phyloP scores from a whole-genome alignment of 805 yeast species.

The Tetrapisispora iriomotensis region DNA sequence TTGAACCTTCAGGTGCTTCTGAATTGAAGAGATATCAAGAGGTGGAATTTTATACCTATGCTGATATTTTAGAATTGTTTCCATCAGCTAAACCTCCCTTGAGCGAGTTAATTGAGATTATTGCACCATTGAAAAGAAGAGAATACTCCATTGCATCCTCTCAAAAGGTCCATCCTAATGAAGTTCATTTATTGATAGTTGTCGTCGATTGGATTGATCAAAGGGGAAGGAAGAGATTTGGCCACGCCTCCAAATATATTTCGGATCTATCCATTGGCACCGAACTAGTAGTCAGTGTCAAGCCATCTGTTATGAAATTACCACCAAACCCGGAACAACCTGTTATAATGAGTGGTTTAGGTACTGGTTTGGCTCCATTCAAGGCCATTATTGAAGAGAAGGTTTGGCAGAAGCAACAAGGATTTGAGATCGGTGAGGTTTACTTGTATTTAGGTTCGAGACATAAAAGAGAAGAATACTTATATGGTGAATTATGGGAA shows the following conservation, averaged over 20 bases:
- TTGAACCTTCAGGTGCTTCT: constrained; percentile 72
- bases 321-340: constrained; percentile 85
- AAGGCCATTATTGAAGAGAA: constrained; percentile 95
- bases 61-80: constrained; percentile 72
- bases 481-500: constrained; percentile 96
- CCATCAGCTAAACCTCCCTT: constrained; percentile 71
- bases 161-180: constrained; percentile 83
- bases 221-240: constrained; percentile 75
- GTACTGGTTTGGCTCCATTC: constrained; percentile 97
- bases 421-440: constrained; percentile 79
- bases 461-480: constrained; percentile 88
- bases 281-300: constrained; percentile 86
- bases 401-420: constrained; percentile 85
- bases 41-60: constrained; percentile 69
- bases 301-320: constrained; percentile 94
- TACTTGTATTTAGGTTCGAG: constrained; percentile 87
- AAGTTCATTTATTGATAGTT: constrained; percentile 82
- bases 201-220: constrained; percentile 94
- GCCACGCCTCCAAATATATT: constrained; percentile 88
- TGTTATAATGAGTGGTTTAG: constrained; percentile 91
- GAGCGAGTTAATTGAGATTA: constrained; percentile 56
- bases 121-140: constrained; percentile 88
- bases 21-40: constrained; percentile 80
- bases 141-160: constrained; percentile 97
- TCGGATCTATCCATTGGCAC: constrained; percentile 71